Conservation (phyloP, 441 rosid species). For the Corymbia citriodora region DNA sequence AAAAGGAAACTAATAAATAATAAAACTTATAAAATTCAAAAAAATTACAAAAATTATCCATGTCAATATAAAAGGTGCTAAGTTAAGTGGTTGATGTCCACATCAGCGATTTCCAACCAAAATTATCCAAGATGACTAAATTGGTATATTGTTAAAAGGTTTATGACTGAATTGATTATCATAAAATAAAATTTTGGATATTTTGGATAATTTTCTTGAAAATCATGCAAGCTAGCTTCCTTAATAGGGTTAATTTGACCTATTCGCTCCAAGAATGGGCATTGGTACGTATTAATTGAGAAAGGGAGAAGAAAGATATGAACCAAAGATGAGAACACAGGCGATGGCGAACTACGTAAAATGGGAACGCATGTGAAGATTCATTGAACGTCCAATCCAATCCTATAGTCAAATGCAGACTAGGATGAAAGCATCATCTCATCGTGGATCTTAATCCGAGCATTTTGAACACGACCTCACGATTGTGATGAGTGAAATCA, state of each 20-base stretch:
- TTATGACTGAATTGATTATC: accelerated
- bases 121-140: neutral
- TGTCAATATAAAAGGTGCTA: neutral
- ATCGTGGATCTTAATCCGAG: neutral
- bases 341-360: accelerated
- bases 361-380: neutral
- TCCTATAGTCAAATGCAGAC: neutral
- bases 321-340: neutral
- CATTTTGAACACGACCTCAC: neutral
- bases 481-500: neutral
- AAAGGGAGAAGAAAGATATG: neutral
- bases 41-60: neutral
- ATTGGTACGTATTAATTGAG: neutral
- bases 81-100: neutral
- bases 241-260: neutral
- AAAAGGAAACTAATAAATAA: no score
- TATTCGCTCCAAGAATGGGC: neutral
- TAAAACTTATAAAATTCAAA: neutral
- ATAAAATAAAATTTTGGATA: no score
- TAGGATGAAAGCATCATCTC: neutral
- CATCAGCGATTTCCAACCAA: neutral
- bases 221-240: neutral
- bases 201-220: neutral
- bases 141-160: accelerated
- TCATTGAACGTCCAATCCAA: neutral